Conservation (phyloP, 163 green algal species). For the Scenedesmus sp. region DNA sequence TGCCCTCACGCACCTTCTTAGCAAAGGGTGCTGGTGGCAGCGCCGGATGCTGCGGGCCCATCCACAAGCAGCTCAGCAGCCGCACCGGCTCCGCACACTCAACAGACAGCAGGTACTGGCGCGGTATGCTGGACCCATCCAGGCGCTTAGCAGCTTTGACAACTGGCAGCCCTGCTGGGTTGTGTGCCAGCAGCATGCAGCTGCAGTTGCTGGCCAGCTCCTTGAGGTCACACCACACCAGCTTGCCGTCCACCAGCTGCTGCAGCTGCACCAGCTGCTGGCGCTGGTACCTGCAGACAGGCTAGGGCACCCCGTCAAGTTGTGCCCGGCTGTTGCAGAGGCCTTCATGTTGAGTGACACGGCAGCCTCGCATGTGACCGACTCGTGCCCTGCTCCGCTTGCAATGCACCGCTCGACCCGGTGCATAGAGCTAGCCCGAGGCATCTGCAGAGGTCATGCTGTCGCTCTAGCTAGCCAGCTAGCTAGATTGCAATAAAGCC, state of each 20-base stretch:
- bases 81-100: slow-evolving; percentile 74
- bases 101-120: slow-evolving; percentile 70
- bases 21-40: background rate
- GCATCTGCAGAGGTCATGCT: too few species aligned
- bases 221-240: slow-evolving; percentile 74
- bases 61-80: slow-evolving; percentile 69
- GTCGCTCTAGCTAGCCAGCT: too few species aligned
- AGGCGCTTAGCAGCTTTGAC: slow-evolving; percentile 61
- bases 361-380: too few species aligned
- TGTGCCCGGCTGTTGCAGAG: too few species aligned
- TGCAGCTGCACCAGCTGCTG: slow-evolving; percentile 73
- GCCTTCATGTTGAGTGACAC: too few species aligned
- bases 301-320: background rate
- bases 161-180: slow-evolving; percentile 54
- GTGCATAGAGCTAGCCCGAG: too few species aligned
- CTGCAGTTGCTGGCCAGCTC: slow-evolving; percentile 74
- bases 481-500: background rate
- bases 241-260: slow-evolving; percentile 66
- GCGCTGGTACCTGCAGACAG: slow-evolving; percentile 63
- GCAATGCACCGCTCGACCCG: too few species aligned
- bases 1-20: slow-evolving; percentile 40
- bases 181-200: slow-evolving; percentile 73
- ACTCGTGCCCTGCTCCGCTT: too few species aligned
- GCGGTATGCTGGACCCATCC: slow-evolving; percentile 61
- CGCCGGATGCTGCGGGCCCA: slow-evolving; percentile 62